Evolutionary conservation across 2,329 filamentous ascomycete species (phyloP).

Genomic region (Alternaria sp.): DNA sequence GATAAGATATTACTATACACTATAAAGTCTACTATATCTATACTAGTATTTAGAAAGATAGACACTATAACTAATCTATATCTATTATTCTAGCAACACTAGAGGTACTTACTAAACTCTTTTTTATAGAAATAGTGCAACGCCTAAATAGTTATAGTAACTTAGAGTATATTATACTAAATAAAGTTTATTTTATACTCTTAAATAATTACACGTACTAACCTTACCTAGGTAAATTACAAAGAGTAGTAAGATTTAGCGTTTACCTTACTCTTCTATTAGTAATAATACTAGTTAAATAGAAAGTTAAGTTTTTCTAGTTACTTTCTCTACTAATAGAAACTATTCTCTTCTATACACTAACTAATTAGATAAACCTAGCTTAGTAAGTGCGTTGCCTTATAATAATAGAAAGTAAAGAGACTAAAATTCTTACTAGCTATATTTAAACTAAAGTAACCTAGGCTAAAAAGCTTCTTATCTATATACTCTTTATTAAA

Average conservation of each 20-base stretch:
- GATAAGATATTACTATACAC: not conserved
- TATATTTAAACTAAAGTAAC: not conserved
- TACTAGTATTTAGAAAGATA: not conserved
- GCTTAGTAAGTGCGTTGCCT: not conserved
- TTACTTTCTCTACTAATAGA: not conserved
- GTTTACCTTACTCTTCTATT: not conserved
- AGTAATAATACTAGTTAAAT: not conserved
- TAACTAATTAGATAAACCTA: not conserved
- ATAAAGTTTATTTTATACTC: not conserved
- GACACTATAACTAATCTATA: not conserved
- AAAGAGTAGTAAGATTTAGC: not conserved
- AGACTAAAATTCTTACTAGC: not conserved
- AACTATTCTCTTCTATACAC: not conserved
- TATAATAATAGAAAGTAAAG: not conserved
- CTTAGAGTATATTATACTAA: not conserved
- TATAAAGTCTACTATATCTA: not conserved
- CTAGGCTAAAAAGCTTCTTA: not conserved
- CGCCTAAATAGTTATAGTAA: not conserved
- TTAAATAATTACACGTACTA: not conserved
- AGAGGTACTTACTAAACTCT: not conserved
- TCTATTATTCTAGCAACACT: not conserved
- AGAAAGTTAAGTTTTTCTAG: not conserved
- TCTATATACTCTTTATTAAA: not conserved
- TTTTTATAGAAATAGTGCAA: not conserved
- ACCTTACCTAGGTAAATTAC: not conserved